A percentile compares a stretch with the other conserved stretches of the same genome.
phyloP scores from a whole-genome alignment of 2,329 filamentous ascomycete species.

The Claviceps arundinis region DNA sequence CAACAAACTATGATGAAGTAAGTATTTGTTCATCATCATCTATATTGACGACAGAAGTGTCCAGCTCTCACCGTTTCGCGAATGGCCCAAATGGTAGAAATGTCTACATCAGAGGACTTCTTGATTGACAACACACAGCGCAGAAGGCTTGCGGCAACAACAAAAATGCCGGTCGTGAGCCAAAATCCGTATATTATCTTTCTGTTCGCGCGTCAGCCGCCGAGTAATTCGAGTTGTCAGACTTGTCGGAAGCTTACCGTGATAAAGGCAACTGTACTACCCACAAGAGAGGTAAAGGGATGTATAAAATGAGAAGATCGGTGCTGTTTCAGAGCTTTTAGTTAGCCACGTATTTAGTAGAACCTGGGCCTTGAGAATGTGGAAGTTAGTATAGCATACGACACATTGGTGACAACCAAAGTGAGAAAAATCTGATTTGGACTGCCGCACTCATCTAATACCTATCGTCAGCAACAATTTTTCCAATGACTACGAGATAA shows the following conservation, averaged over 20 bases:
- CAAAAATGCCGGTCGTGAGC: constrained; percentile 13
- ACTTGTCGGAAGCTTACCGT: constrained; percentile 3
- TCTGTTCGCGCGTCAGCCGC: constrained; percentile 1
- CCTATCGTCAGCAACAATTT: background rate
- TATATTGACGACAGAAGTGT: too few relatives aligned
- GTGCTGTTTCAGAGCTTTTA: constrained; percentile 6
- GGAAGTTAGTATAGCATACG: constrained; percentile 5
- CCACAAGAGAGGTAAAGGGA: constrained; percentile 13
- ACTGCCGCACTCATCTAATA: constrained; percentile 10
- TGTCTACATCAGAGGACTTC: constrained; percentile 10
- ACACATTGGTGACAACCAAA: constrained; percentile 12
- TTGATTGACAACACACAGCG: constrained; percentile 11
- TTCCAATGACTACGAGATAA: background rate
- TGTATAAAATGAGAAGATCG: constrained; percentile 12
- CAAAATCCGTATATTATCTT: constrained; percentile 13
- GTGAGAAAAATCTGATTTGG: constrained; percentile 11
- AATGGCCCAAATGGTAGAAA: constrained; percentile 14
- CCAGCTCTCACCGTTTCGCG: constrained; percentile 12
- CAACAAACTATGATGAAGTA: constrained; percentile 10
- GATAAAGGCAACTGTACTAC: constrained; percentile 11
- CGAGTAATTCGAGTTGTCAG: background rate
- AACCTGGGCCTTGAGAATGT: background rate
- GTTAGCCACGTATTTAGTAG: background rate
- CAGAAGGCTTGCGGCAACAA: constrained; percentile 13
- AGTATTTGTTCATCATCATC: background rate